phyloP scores from a whole-genome alignment of 2,329 filamentous ascomycete genomes.

The Fusarium sp. region DNA sequence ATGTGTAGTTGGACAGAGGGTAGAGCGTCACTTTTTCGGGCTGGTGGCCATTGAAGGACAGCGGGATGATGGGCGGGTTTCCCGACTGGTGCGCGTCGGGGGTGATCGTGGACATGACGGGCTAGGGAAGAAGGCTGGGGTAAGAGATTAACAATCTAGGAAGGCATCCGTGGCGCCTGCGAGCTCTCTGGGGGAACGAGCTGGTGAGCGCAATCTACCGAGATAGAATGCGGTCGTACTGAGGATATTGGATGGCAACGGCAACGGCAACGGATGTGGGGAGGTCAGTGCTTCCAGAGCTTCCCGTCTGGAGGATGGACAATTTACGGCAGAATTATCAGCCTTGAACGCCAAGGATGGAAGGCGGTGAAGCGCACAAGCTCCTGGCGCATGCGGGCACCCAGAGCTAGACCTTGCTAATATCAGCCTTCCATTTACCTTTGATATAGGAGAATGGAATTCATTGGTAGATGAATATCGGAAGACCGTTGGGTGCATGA shows the following conservation, averaged over 20 bases:
- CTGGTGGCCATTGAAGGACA: constrained; percentile 89
- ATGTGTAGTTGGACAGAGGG: constrained; percentile 98
- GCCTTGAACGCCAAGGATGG: neutral
- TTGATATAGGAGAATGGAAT: neutral
- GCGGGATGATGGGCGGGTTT: constrained; percentile 81
- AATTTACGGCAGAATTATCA: constrained; percentile 31
- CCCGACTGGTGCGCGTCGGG: constrained; percentile 80
- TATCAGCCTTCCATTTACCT: neutral
- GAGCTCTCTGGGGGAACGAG: neutral
- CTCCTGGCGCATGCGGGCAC: neutral
- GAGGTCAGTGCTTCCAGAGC: constrained; percentile 25
- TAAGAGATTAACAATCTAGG: neutral
- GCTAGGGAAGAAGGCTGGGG: neutral
- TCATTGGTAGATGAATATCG: neutral
- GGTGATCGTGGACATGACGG: constrained; percentile 86
- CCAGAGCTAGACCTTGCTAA: neutral
- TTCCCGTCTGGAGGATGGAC: constrained; percentile 8
- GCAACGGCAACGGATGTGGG: neutral
- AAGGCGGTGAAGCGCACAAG: constrained; percentile 24
- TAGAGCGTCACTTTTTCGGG: constrained; percentile 91
- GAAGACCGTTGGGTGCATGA: neutral
- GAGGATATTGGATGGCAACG: constrained; percentile 18
- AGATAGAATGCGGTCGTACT: constrained; percentile 5
- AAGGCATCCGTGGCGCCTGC: neutral
- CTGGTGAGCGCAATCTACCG: neutral